These are phyloP conservation scores for Staphylotrichum longicolle DNA, from an alignment of 495 filamentous ascomycete genomes.

Conservation along the genomic window DNA sequence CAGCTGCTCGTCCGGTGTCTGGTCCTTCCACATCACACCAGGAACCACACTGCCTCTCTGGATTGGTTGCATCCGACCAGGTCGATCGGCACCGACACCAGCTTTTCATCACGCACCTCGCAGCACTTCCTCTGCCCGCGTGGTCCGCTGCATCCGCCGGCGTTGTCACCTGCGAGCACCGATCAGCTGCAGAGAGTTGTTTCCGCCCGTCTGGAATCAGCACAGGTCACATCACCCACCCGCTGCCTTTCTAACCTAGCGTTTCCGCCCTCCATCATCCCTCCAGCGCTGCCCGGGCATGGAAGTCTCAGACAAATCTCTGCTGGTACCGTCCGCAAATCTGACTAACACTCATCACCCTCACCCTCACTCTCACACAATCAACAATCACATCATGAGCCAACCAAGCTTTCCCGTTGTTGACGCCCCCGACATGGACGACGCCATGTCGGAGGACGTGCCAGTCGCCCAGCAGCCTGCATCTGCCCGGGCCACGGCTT, in stretches of 20 bases:
- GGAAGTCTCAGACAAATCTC: constrained; percentile 25
- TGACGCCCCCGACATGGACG: constrained; percentile 22
- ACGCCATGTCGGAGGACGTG: constrained; percentile 26
- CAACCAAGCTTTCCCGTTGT: constrained; percentile 16
- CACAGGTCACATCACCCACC: background rate
- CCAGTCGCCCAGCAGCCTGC: constrained; percentile 19
- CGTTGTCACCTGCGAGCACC: no score
- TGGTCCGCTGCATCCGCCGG: no score
- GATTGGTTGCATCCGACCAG: no score
- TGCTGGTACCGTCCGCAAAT: constrained; percentile 27
- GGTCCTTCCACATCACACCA: no score
- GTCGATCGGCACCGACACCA: no score
- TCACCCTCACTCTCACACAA: constrained; percentile 3
- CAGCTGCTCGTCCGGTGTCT: no score
- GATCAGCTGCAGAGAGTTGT: no score
- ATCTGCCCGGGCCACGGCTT: constrained; percentile 29
- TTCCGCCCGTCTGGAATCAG: background rate
- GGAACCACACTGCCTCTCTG: no score
- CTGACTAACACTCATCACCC: constrained; percentile 5
- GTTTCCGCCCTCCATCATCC: constrained; percentile 14
- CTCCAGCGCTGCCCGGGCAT: constrained; percentile 30
- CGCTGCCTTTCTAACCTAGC: background rate
- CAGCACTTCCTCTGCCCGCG: no score
- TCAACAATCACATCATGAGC: constrained; percentile 19
- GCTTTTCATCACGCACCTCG: no score